Conservation (phyloP, 2,329 filamentous ascomycete genomes). For the Colletotrichum shisoi region DNA sequence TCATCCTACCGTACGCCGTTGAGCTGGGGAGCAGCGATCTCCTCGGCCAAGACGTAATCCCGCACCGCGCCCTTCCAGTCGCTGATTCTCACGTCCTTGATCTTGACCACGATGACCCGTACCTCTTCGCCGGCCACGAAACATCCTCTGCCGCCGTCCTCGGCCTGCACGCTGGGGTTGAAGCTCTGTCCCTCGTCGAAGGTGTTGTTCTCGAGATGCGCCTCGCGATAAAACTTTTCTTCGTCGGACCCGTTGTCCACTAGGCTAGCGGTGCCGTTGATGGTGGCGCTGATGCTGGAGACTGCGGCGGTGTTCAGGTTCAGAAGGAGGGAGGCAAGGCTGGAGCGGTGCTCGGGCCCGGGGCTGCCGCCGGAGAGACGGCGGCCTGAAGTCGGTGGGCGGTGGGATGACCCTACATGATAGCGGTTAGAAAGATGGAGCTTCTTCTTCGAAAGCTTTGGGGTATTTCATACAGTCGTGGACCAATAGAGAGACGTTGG, state of each 20-base stretch:
- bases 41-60: conserved; percentile 70
- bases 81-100: conserved; percentile 84
- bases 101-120: conserved; percentile 83
- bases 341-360: conserved; percentile 71
- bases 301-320: conserved; percentile 91
- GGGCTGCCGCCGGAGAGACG: conserved; percentile 69
- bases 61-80: conserved; percentile 95
- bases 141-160: conserved; percentile 66
- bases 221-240: conserved; percentile 81
- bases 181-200: conserved; percentile 66
- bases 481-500: conserved; percentile 89
- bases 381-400: conserved; percentile 76
- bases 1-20: conserved; percentile 52
- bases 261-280: conserved; percentile 85
- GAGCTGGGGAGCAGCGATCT: conserved; percentile 43
- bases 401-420: conserved; percentile 78
- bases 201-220: conserved; percentile 91
- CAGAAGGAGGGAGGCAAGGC: conserved; percentile 81
- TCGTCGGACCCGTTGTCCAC: conserved; percentile 78
- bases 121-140: conserved; percentile 85
- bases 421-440: conserved; percentile 20
- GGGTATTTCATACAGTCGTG: conserved; percentile 73
- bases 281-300: conserved; percentile 88
- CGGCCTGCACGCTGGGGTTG: conserved; percentile 50
- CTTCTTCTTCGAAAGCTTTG: no score